A percentile compares a stretch with the other conserved stretches of the same genome.
These are phyloP conservation scores for Solanum hybrid DNA, from an alignment of 305 asterid genomes.

Conservation along the genomic window DNA sequence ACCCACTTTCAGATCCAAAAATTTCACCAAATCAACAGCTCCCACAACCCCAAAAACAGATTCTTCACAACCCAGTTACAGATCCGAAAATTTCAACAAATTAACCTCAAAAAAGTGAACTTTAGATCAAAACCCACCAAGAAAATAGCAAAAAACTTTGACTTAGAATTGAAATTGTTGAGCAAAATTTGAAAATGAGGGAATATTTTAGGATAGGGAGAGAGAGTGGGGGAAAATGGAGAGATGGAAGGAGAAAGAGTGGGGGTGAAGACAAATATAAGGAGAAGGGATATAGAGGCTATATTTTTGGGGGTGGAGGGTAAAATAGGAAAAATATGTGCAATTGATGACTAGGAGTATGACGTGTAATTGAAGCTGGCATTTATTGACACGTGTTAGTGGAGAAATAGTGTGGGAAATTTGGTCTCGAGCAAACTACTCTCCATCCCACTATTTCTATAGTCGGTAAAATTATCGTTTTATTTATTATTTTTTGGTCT, in stretches of 20 bases:
- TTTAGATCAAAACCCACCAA: not conserved
- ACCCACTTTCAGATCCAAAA: slow-evolving; percentile 30
- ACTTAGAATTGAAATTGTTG: not conserved
- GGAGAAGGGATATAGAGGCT: slow-evolving; percentile 13
- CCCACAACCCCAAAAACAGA: not conserved
- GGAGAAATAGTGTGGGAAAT: not conserved
- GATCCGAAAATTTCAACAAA: slow-evolving; percentile 23
- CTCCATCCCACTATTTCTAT: not conserved
- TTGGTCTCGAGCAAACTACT: not conserved
- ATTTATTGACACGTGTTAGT: slow-evolving; percentile 22
- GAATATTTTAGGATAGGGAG: slow-evolving; percentile 12
- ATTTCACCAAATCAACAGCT: not conserved
- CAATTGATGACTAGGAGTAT: not conserved
- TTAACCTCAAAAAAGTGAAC: not conserved
- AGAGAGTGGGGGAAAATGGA: not conserved
- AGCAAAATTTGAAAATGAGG: not conserved
- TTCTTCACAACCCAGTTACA: slow-evolving; percentile 9
- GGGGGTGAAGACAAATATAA: not conserved
- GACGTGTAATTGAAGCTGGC: slow-evolving; percentile 26
- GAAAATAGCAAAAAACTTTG: not conserved
- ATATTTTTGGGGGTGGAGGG: slow-evolving; percentile 6
- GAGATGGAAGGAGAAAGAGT: not conserved
- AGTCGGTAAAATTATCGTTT: not conserved
- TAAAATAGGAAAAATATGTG: slow-evolving; percentile 5
- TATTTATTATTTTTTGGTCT: not conserved